Evolutionary conservation across 2,329 filamentous ascomycete genomes (phyloP).

Genomic region (Colletotrichum abscissum): DNA sequence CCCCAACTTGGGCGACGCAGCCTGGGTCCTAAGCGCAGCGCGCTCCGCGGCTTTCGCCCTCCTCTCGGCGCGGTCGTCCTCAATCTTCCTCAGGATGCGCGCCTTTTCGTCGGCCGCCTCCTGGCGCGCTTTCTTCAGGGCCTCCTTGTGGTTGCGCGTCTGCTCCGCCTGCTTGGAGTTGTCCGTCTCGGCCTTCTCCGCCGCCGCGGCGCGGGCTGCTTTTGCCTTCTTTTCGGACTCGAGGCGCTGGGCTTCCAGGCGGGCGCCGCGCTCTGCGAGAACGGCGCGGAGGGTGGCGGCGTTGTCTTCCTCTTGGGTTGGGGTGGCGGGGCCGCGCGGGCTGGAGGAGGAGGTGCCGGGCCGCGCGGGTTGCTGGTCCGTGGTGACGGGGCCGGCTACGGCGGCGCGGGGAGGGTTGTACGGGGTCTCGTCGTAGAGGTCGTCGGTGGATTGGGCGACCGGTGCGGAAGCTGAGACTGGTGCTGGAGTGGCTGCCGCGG

Average conservation of each 20-base stretch:
- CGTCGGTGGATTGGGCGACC: neutral
- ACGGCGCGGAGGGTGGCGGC: constrained; percentile 46
- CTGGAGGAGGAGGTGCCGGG: constrained; percentile 33
- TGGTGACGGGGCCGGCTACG: neutral
- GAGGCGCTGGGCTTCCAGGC: constrained; percentile 54
- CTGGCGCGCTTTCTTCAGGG: constrained; percentile 72
- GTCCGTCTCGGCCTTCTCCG: constrained; percentile 55
- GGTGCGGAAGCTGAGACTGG: neutral
- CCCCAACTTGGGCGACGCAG: constrained; percentile 42
- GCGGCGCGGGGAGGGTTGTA: neutral
- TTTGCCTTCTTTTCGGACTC: constrained; percentile 60
- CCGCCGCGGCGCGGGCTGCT: constrained; percentile 59
- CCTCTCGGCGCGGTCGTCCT: constrained; percentile 79
- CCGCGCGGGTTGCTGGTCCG: constrained; percentile 27
- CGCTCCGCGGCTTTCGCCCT: constrained; percentile 65
- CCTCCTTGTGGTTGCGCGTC: constrained; percentile 61
- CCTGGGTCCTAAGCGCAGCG: constrained; percentile 51
- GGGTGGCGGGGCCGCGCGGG: constrained; percentile 42
- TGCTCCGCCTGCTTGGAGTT: constrained; percentile 42
- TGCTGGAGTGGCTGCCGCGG: neutral
- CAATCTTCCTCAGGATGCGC: constrained; percentile 79
- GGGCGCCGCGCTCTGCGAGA: constrained; percentile 62
- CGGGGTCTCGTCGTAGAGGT: constrained; percentile 13
- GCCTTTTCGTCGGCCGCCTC: constrained; percentile 76
- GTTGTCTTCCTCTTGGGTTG: constrained; percentile 37